Evolutionary conservation across 352 stramenopile genomes (phyloP), one percentile per base, ranked within the genome.

Genomic region (Phytophthora aleatoria): DNA sequence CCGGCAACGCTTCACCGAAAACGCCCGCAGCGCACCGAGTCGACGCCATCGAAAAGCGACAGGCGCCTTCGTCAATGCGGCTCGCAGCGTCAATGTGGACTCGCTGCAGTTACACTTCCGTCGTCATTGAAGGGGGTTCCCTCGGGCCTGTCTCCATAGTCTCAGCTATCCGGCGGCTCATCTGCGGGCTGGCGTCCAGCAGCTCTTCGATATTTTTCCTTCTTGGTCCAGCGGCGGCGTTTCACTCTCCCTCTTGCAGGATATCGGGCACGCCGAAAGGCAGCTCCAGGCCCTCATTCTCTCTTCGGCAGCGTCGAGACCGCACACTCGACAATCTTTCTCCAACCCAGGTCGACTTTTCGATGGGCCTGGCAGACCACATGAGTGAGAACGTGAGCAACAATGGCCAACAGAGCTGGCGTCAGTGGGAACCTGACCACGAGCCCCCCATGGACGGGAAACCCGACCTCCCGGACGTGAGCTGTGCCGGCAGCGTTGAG

Each of bases 371-470:
- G 2, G 45, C 64, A 7, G 69, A 71, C 54, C 49, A 68, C 51
- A 71, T 73, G 69, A 74, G 57, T 35, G 69, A 77, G 38, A 71
- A 74, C 56, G 49, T 71, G 10, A 74, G 48, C 60, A 61, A 68
- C 43, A 67, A 71, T 26, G 59, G 47, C 8, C 44, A 60, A 49
- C 50, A 53, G 15, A 44, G 30, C 43, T 67, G 50, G 55, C 55
- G 45, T 13, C 51, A 68, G 28, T 77, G 69, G 69, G 69, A 77
- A 16, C 69, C 69, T 11, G 69, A 77, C 53, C 69, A 67, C 20
- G 69, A 74, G 48, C 69, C 65, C 1, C 41, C 64, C 15, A 54
- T 49, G 27, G 64, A 74, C 38, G 68, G 28, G 48, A 61, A 64
- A 31, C 39, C 55, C 30, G 67, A 69, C 27, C 10, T 15, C 4